phyloP scores from a whole-genome alignment of 495 filamentous ascomycete genomes.

The Aspergillus affinis region DNA sequence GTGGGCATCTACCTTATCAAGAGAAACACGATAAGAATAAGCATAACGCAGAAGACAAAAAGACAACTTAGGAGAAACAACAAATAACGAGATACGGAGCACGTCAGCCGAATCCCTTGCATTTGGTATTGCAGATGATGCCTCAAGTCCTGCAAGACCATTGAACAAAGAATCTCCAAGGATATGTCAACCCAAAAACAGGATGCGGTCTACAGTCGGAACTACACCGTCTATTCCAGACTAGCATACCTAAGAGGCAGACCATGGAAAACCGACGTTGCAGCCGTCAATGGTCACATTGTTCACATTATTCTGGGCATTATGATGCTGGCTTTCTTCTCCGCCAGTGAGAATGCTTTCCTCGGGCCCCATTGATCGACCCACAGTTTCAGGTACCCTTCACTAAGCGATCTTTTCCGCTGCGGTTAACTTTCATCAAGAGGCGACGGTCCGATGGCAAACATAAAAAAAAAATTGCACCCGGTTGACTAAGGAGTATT shows the following conservation, averaged over 20 bases:
- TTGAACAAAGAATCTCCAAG: neutral
- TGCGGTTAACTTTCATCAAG: neutral
- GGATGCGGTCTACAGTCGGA: neutral
- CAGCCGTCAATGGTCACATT: neutral
- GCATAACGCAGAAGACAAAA: neutral
- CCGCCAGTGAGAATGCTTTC: conserved; percentile 3
- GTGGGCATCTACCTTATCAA: neutral
- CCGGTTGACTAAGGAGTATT: neutral
- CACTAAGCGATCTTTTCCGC: conserved; percentile 11
- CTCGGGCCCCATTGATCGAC: conserved; percentile 8
- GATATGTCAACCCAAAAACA: neutral
- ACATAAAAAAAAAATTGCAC: conserved; percentile 3
- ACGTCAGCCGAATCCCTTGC: neutral
- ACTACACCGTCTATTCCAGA: neutral
- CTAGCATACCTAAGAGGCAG: neutral
- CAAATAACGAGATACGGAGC: neutral
- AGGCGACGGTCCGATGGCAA: conserved; percentile 5
- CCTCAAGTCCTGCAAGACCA: neutral
- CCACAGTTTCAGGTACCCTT: conserved; percentile 14
- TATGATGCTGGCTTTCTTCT: conserved; percentile 1
- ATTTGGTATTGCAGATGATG: neutral
- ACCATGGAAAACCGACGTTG: neutral
- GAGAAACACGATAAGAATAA: neutral
- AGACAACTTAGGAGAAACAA: neutral
- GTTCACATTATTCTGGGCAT: neutral